Evolutionary conservation across 2,329 filamentous ascomycete genomes (phyloP).

Genomic region (Fusarium fracticaudum): DNA sequence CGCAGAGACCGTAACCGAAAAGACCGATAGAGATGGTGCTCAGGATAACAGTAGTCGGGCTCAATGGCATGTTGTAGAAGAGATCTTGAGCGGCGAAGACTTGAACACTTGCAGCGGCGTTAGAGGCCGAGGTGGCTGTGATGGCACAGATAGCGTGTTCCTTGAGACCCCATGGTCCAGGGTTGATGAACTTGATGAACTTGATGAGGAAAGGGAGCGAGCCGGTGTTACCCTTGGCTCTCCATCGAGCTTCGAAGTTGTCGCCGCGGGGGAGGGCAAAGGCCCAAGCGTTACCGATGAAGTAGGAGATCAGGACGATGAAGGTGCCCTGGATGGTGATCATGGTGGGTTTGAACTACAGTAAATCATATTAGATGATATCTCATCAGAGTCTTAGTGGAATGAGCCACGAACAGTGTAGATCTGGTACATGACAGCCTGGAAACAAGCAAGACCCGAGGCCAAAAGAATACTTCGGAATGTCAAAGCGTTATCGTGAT

Average conservation of each 20-base stretch:
- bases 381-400: rapidly evolving
- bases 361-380: neutral
- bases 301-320: constrained; percentile 66
- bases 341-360: constrained; percentile 62
- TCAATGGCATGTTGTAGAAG: constrained; percentile 61
- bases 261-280: constrained; percentile 61
- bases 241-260: constrained; percentile 58
- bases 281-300: constrained; percentile 56
- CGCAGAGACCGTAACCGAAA: constrained; percentile 65
- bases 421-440: constrained; percentile 65
- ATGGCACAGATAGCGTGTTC: constrained; percentile 65
- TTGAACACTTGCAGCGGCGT: constrained; percentile 52
- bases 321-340: constrained; percentile 62
- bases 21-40: constrained; percentile 63
- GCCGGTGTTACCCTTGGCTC: constrained; percentile 51
- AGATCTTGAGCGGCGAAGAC: constrained; percentile 61
- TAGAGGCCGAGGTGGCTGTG: constrained; percentile 63
- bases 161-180: constrained; percentile 62
- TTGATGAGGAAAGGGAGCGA: constrained; percentile 54
- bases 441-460: constrained; percentile 60
- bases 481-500: constrained; percentile 60
- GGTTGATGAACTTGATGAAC: constrained; percentile 58
- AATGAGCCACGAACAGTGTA: constrained; percentile 54
- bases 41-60: constrained; percentile 57
- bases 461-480: constrained; percentile 63